Evolutionary conservation across 2,329 filamentous ascomycete genomes (phyloP).

Genomic region (Chaetomium sp.): DNA sequence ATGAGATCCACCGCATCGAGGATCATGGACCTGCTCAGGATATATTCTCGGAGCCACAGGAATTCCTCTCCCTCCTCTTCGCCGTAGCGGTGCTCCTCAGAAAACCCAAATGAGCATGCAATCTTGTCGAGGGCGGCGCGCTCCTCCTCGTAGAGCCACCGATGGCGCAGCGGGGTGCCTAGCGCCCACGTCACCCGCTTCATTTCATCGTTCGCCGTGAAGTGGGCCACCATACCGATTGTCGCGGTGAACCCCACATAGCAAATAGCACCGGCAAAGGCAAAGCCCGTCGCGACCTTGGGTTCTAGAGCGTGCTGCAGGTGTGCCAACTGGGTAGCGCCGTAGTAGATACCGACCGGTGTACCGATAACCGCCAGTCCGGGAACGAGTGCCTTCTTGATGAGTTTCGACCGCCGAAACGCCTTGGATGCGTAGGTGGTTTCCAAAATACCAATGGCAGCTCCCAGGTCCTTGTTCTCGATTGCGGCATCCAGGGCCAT

Average conservation of each 20-base stretch:
- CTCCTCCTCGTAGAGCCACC: conserved; percentile 91
- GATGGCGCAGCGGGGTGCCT: conserved; percentile 75
- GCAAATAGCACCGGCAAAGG: conserved; percentile 77
- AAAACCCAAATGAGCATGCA: conserved; percentile 89
- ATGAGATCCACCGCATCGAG: conserved; percentile 87
- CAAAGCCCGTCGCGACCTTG: conserved; percentile 71
- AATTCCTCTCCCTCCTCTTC: conserved; percentile 92
- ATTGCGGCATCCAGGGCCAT: conserved; percentile 79
- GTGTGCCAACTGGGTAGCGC: conserved; percentile 67
- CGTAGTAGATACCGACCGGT: conserved; percentile 68
- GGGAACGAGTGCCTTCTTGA: conserved; percentile 66
- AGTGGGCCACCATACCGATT: conserved; percentile 79
- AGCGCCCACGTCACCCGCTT: conserved; percentile 86
- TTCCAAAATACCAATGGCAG: conserved; percentile 75
- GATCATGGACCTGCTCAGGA: conserved; percentile 82
- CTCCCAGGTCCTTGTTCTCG: conserved; percentile 72
- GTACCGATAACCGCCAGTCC: conserved; percentile 56
- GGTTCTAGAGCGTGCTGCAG: conserved; percentile 78
- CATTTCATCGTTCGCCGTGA: conserved; percentile 94
- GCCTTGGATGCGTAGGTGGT: conserved; percentile 67
- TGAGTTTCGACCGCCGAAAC: conserved; percentile 66
- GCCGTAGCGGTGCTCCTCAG: conserved; percentile 74
- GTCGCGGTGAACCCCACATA: conserved; percentile 81
- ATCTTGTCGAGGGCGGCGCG: conserved; percentile 83
- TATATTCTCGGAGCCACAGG: conserved; percentile 81